Evolutionary conservation across 768 basidiomycete genomes (phyloP), one percentile per base, ranked within the genome.

Genomic region (Suillus placidus): DNA sequence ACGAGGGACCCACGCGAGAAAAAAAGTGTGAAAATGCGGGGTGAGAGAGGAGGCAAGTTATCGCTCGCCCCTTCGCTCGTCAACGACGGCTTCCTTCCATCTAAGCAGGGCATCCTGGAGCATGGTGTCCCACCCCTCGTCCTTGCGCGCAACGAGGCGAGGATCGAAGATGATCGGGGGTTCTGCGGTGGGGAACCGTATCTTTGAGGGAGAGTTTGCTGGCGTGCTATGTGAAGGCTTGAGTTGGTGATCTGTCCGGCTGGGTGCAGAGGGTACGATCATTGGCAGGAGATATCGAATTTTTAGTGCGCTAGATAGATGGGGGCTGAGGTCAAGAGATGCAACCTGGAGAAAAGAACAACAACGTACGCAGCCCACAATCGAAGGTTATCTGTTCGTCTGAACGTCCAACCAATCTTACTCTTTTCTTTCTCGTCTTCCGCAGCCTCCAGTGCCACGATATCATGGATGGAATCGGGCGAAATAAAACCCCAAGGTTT

Each of bases 401-500:
- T 80, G 74, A 94, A 96, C 23, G 94, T 94, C 90, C 92, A 94
- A 0, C 89, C 87, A 66, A 82, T 84, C 77, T 83, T 86, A 6
- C 74, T 74, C 55, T 79, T 81, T 65, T 84, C 83, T 51, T 81
- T 80, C 0, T 68, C 71, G 26, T 73, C 76, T 14, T 77, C 74
- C 8, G 80, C 80, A 0, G 83, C 81, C 72, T 93, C 91, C 18
- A 93, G 84, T 3, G 84, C 80, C 23, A 88, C 75, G 55, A 96
- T 88, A 71, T 94, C 92, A 71, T 96, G 95, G 20, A 97, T 87
- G 2, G 87, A 85, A 64, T 90, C 87, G 52, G 83, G 78, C 66
- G 84, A 91, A 64, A 96, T 90, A 76, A 89, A 96, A 0, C 94
- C 95, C 93, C 94, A 97, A 0, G 93, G 92, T 68, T 90, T 87